A percentile compares a stretch with the other conserved stretches of the same genome.
Evolutionary conservation across 305 asterid species (phyloP).

Genomic region (Solanum aculeatissimum): DNA sequence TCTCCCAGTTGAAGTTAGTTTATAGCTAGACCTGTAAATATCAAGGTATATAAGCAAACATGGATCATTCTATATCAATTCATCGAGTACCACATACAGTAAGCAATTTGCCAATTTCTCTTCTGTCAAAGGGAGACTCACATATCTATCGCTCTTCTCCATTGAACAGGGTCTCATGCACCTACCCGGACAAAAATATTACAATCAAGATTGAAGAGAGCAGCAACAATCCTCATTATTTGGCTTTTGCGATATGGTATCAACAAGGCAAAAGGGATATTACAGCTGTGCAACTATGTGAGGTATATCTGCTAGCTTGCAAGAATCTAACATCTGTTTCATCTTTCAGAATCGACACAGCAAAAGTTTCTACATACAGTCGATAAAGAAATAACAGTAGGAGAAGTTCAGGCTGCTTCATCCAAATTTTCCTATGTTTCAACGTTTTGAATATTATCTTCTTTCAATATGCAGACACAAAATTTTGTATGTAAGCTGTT

Average conservation of each 20-base stretch:
- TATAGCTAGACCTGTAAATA: not conserved
- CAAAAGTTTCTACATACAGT: not conserved
- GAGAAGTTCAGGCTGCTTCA: not conserved
- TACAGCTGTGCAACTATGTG: conserved; percentile 75
- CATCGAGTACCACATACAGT: not conserved
- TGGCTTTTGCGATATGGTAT: conserved; percentile 68
- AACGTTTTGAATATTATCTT: not conserved
- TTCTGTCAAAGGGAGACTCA: not conserved
- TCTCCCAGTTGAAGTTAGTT: not conserved
- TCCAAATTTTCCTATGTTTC: not conserved
- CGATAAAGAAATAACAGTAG: not conserved
- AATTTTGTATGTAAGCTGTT: conserved; percentile 52
- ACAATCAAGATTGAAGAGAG: conserved; percentile 56
- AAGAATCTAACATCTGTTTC: not conserved
- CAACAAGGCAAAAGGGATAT: conserved; percentile 72
- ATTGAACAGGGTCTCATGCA: conserved; percentile 63
- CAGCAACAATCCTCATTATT: conserved; percentile 63
- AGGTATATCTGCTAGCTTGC: conserved; percentile 28
- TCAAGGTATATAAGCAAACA: not conserved
- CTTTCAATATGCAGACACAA: conserved; percentile 38
- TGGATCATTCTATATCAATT: not conserved
- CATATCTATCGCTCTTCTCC: not conserved
- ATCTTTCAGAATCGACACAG: not conserved
- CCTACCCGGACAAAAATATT: conserved; percentile 55
- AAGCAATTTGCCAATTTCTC: not conserved